Percentiles rank a stretch among this genome's conserved stretches.
phyloP scores from a whole-genome alignment of 1,139 yeast species.

The Pichia inconspicua region DNA sequence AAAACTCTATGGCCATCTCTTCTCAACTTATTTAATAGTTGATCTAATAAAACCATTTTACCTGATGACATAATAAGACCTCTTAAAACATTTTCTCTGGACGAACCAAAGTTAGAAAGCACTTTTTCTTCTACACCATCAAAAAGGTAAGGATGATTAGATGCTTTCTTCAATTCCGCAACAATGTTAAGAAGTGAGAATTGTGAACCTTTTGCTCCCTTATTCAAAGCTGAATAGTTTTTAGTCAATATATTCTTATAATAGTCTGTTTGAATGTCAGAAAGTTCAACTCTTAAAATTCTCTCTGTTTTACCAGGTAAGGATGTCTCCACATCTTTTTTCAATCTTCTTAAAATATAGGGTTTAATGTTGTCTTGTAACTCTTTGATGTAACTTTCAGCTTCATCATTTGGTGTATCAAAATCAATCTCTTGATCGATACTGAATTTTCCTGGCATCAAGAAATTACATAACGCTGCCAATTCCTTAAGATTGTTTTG shows the following conservation, averaged over 20 bases:
- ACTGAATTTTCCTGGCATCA: conserved; percentile 88
- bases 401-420: conserved; percentile 78
- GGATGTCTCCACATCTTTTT: conserved; percentile 95
- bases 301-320: conserved; percentile 93
- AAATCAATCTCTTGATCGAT: conserved; percentile 86
- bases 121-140: conserved; percentile 90
- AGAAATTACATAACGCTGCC: conserved; percentile 88
- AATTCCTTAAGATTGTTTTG: conserved; percentile 93
- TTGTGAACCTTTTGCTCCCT: conserved; percentile 70
- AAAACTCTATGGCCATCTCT: conserved; percentile 95
- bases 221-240: conserved; percentile 83
- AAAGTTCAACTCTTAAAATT: conserved; percentile 86
- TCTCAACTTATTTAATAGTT: conserved; percentile 69
- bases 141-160: conserved; percentile 92
- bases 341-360: conserved; percentile 81
- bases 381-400: conserved; percentile 81
- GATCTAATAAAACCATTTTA: conserved; percentile 92
- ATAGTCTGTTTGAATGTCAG: conserved; percentile 92
- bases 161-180: conserved; percentile 94
- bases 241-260: conserved; percentile 88
- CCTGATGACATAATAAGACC: conserved; percentile 98
- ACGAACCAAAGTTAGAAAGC: conserved; percentile 53
- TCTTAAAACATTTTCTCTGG: conserved; percentile 73
- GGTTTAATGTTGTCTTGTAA: conserved; percentile 83
- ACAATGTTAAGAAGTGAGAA: conserved; percentile 82